These are phyloP conservation scores for Colletotrichum kahawae DNA, from an alignment of 2,329 filamentous ascomycete species.

Conservation along the genomic window DNA sequence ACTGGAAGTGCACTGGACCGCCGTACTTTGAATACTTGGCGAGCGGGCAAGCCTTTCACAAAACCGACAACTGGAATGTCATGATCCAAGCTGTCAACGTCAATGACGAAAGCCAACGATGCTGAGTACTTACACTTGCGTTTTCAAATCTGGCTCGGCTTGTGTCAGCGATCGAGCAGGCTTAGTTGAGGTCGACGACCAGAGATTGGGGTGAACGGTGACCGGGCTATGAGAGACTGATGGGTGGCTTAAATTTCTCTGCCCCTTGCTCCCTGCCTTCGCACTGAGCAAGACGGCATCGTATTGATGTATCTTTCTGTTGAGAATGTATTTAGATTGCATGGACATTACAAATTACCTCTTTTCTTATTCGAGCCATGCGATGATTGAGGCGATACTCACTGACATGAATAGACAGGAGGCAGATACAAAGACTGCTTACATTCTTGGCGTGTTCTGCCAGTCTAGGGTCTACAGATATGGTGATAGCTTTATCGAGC, in stretches of 20 bases:
- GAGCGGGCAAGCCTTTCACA: neutral
- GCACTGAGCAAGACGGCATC: neutral
- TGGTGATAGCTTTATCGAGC: neutral
- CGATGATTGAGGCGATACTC: accelerated
- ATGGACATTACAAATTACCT: neutral
- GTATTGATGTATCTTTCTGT: neutral
- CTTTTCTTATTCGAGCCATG: neutral
- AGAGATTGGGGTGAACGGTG: neutral
- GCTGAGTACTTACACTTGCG: neutral
- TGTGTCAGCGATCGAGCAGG: neutral
- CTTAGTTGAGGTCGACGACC: neutral
- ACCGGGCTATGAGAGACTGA: accelerated
- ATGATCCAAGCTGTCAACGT: neutral
- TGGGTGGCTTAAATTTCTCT: neutral
- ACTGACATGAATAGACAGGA: neutral
- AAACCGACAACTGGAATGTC: neutral
- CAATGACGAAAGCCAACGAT: neutral
- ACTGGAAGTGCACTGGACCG: neutral
- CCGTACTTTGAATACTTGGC: neutral
- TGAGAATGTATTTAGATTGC: neutral
- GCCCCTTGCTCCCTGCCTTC: neutral
- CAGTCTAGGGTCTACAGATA: neutral
- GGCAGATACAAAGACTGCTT: accelerated
- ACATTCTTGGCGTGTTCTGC: neutral
- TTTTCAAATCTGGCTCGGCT: neutral